phyloP scores from a whole-genome alignment of 2,329 filamentous ascomycete genomes.

The Aspergillus carbonarius region DNA sequence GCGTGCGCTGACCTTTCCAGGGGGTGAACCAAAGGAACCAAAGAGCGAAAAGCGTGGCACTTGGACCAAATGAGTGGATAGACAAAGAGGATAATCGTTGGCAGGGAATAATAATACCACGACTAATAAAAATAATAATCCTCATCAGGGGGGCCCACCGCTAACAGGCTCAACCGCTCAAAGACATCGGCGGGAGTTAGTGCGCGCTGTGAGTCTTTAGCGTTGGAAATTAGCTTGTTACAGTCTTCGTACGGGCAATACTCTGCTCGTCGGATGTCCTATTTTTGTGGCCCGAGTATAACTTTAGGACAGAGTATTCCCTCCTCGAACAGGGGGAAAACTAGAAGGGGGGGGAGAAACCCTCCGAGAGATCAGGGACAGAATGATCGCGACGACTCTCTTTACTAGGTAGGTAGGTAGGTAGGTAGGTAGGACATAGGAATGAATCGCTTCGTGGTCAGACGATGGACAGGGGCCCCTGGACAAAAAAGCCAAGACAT shows the following conservation, averaged over 20 bases:
- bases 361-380: neutral
- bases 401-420: too few species aligned
- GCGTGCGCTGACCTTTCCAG: neutral
- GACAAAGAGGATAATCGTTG: slow-evolving; percentile 1
- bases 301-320: neutral
- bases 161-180: neutral
- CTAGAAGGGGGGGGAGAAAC: neutral
- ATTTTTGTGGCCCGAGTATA: slow-evolving; percentile 1
- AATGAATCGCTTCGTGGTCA: neutral
- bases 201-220: neutral
- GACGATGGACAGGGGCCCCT: neutral
- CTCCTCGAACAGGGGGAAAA: too few species aligned
- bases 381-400: neutral
- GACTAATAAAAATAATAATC: neutral
- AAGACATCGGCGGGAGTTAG: neutral
- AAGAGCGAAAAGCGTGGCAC: slow-evolving; percentile 3
- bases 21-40: neutral
- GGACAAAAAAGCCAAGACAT: slow-evolving; percentile 6
- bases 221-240: neutral
- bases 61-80: slow-evolving; percentile 5
- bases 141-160: neutral
- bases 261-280: neutral
- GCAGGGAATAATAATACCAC: slow-evolving; percentile 1
- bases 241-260: neutral
- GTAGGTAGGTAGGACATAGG: too few species aligned